These are phyloP conservation scores for Sclerotinia nivalis DNA, from an alignment of 2,329 filamentous ascomycete species.

Conservation along the genomic window DNA sequence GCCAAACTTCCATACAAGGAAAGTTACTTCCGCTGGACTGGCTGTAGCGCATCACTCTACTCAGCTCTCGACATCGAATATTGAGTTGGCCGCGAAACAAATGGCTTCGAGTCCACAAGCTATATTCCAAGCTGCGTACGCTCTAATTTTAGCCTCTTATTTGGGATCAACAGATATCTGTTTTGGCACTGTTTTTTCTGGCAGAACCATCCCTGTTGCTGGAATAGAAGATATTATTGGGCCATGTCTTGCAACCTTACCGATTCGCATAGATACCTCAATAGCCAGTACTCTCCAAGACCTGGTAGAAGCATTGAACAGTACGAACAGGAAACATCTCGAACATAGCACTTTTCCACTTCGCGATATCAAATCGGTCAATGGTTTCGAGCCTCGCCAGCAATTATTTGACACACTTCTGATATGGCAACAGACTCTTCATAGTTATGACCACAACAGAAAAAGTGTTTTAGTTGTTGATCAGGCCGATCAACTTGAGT, in stretches of 20 bases:
- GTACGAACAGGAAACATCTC: slow-evolving; percentile 64
- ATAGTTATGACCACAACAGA: slow-evolving; percentile 40
- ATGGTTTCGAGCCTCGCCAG: slow-evolving; percentile 54
- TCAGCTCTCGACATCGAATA: slow-evolving; percentile 39
- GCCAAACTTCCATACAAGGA: slow-evolving; percentile 57
- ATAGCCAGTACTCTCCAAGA: slow-evolving; percentile 56
- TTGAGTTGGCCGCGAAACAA: slow-evolving; percentile 34
- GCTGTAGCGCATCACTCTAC: slow-evolving; percentile 35
- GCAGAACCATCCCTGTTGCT: slow-evolving; percentile 69
- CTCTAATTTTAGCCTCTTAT: slow-evolving; percentile 65
- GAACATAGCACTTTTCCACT: slow-evolving; percentile 64
- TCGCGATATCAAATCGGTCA: slow-evolving; percentile 65
- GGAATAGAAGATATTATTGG: slow-evolving; percentile 74
- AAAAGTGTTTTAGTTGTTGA: slow-evolving; percentile 54
- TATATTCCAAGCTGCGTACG: slow-evolving; percentile 72
- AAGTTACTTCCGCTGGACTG: slow-evolving; percentile 38
- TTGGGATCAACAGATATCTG: slow-evolving; percentile 65
- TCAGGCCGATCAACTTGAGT: slow-evolving; percentile 73
- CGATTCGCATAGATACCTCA: slow-evolving; percentile 64
- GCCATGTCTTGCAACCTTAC: slow-evolving; percentile 76
- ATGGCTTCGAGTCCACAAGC: slow-evolving; percentile 58
- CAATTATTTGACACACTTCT: slow-evolving; percentile 76
- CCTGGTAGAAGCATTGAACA: slow-evolving; percentile 64
- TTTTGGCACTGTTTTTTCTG: slow-evolving; percentile 80
- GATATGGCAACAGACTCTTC: slow-evolving; percentile 78